These are phyloP conservation scores for Aspergillus quadricinctus DNA, from an alignment of 2,329 filamentous ascomycete species.

Conservation along the genomic window DNA sequence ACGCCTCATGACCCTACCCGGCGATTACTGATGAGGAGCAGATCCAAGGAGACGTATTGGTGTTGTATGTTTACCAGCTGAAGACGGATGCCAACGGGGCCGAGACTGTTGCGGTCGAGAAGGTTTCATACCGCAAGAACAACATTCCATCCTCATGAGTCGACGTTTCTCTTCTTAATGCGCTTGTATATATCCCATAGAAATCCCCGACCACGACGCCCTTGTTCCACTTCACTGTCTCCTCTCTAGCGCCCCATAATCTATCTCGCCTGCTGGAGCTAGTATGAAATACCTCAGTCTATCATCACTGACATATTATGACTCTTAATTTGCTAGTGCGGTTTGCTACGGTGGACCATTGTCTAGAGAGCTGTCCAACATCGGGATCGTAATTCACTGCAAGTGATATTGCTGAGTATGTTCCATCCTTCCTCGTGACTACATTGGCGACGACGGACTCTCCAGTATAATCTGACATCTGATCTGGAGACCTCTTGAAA, in stretches of 20 bases:
- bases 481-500: background rate
- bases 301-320: background rate
- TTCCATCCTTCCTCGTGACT: too few species aligned
- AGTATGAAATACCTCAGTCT: background rate
- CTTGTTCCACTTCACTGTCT: conserved; percentile 5
- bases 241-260: background rate
- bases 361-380: background rate
- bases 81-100: conserved; percentile 71
- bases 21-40: conserved; percentile 36
- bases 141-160: conserved; percentile 55
- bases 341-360: background rate
- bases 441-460: background rate
- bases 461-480: background rate
- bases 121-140: conserved; percentile 80
- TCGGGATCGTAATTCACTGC: background rate
- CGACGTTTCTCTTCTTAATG: conserved; percentile 9
- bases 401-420: background rate
- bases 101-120: conserved; percentile 78
- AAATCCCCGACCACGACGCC: conserved; percentile 17
- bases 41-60: conserved; percentile 94
- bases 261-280: background rate
- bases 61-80: conserved; percentile 89
- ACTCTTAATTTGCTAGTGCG: background rate
- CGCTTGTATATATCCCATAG: conserved; percentile 31
- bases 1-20: background rate